phyloP scores from a whole-genome alignment of 1,139 yeast genomes.

The Ashbya aceris region DNA sequence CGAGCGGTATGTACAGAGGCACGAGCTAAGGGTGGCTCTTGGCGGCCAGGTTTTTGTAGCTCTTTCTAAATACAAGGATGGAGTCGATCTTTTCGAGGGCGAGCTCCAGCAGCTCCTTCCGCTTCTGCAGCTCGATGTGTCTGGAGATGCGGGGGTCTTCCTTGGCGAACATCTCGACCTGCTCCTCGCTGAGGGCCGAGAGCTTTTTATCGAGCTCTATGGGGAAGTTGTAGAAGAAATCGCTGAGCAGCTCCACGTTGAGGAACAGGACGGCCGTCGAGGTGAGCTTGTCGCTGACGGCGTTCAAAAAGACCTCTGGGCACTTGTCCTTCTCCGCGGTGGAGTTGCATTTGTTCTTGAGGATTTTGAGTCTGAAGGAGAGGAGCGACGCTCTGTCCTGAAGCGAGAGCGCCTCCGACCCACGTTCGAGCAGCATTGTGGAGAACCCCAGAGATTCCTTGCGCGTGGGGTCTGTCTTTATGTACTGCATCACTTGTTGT shows the following conservation, averaged over 20 bases:
- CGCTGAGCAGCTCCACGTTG: constrained; percentile 88
- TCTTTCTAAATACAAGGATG: constrained; percentile 45
- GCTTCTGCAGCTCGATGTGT: constrained; percentile 87
- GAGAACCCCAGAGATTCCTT: constrained; percentile 73
- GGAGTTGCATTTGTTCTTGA: constrained; percentile 67
- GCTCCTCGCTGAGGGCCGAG: constrained; percentile 59
- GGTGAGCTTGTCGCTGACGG: constrained; percentile 83
- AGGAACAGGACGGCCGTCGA: constrained; percentile 87
- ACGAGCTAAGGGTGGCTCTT: background rate
- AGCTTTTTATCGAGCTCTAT: constrained; percentile 78
- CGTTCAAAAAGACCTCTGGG: constrained; percentile 89
- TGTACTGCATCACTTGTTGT: constrained; percentile 69
- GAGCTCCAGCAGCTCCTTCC: constrained; percentile 77
- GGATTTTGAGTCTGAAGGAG: constrained; percentile 64
- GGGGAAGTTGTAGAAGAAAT: constrained; percentile 93
- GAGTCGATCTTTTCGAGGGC: constrained; percentile 84
- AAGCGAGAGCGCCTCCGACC: constrained; percentile 79
- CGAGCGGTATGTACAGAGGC: background rate
- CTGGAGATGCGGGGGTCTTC: constrained; percentile 87
- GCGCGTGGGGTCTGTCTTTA: constrained; percentile 43
- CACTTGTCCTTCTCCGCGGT: constrained; percentile 82
- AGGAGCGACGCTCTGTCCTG: constrained; percentile 66
- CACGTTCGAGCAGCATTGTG: constrained; percentile 56
- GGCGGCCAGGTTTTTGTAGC: constrained; percentile 30
- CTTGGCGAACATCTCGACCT: constrained; percentile 81